Percentiles rank a stretch among this genome's conserved stretches.
These are phyloP conservation scores for Fonsecaea nubica DNA, from an alignment of 2,329 filamentous ascomycete species.

Conservation along the genomic window DNA sequence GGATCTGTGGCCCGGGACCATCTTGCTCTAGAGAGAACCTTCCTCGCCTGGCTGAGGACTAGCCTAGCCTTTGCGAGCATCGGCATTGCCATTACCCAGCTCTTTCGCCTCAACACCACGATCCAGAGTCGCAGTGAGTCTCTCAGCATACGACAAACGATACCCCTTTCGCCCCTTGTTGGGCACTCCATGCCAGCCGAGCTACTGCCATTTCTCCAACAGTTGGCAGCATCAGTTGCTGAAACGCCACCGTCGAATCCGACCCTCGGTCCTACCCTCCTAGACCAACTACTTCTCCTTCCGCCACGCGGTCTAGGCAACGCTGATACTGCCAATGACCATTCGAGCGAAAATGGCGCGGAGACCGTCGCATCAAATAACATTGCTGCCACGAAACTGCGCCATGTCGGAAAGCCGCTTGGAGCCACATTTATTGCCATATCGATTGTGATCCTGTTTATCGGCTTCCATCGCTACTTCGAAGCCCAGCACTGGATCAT, in stretches of 20 bases:
- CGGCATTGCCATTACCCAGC: constrained; percentile 69
- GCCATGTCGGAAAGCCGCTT: constrained; percentile 65
- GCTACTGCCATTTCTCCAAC: constrained; percentile 39
- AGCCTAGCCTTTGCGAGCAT: constrained; percentile 70
- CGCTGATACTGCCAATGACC: constrained; percentile 15
- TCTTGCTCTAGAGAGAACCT: constrained; percentile 70
- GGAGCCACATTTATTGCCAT: constrained; percentile 70
- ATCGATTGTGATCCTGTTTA: constrained; percentile 64
- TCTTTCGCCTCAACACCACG: constrained; percentile 68
- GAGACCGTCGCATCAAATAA: constrained; percentile 35
- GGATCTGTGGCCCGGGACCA: constrained; percentile 70
- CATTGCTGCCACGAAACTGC: constrained; percentile 47
- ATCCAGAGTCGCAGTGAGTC: constrained; percentile 32
- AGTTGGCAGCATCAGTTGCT: constrained; percentile 27
- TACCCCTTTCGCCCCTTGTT: constrained; percentile 38
- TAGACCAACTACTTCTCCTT: constrained; percentile 38
- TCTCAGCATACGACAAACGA: constrained; percentile 13
- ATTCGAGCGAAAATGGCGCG: constrained; percentile 9
- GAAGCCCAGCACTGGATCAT: constrained; percentile 72
- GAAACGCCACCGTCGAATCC: constrained; percentile 6
- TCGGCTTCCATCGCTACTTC: constrained; percentile 71
- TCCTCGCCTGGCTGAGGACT: constrained; percentile 71
- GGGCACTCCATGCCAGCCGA: constrained; percentile 38
- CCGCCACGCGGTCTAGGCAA: constrained; percentile 30
- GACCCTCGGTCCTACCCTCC: constrained; percentile 37